Base-by-base conservation (phyloP, 2,329 filamentous ascomycete genomes). In the Ascochyta clinopodiicola region DNA sequence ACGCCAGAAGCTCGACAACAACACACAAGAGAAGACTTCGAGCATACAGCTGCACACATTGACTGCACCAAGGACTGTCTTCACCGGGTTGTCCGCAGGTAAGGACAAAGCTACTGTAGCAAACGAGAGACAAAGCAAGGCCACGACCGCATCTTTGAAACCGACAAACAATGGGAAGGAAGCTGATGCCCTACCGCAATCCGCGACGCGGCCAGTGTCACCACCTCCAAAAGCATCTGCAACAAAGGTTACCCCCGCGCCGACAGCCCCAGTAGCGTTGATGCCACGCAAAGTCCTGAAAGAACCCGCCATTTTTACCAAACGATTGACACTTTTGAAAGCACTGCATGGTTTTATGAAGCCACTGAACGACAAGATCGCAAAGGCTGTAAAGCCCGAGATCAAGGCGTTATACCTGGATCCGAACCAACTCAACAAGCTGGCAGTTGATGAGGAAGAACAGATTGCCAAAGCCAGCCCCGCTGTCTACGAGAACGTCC, bases 371-470 rank as follows among this genome's bases (percentile, higher is more conserved):
- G 77, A 81, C 13, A 84, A 86, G 61, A 73, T 90, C 2, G 79
- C 79, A 44, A 85, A 83, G 51, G 79, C 79, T 38, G 77, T 76
- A 25, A 81, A 80, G 29, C 74, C 79, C 12, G 75, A 81, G 6
- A 82, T 84, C 19, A 77, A 80, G 37, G 76, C 79, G n/a, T 77
- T 90, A 2, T 68, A 87, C 15, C 73, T 92, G 42, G 84, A 83
- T 1, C 80, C 86, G 1, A 86, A 91, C 68, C 84, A 88, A 40
- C 79, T 93, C 21, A 88, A 92, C 58, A 84, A 83, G 62, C 80
- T 86, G 57, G 85, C 86, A 0, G 78, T 94, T 1, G 89, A 94
- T 62, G 86, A 93, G 57, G 96, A 99, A 76, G 87, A 96, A 71
- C 84, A 84, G 32, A 79, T 86, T 7, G 92, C 92, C 1, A 81